Percentiles rank a stretch among this genome's conserved stretches.
These are phyloP conservation scores for Plantago elongata DNA, from an alignment of 257 asterid species.

Conservation along the genomic window DNA sequence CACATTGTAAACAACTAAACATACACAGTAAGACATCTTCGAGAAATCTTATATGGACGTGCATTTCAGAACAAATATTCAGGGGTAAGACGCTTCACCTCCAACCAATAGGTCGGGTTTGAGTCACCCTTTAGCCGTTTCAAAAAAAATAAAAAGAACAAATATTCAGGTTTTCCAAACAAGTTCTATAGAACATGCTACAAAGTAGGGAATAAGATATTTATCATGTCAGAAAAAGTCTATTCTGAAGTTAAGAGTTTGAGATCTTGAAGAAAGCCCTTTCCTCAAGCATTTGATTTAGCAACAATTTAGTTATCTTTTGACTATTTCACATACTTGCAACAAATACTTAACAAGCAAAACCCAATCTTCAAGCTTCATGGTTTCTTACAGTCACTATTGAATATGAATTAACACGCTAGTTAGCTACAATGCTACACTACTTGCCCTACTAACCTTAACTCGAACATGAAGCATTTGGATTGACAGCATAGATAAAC, in stretches of 20 bases:
- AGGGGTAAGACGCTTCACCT: no score
- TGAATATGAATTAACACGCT: background rate
- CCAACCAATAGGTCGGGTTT: no score
- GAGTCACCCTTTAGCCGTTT: no score
- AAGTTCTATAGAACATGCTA: no score
- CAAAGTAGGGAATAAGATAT: no score
- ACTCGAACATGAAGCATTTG: background rate
- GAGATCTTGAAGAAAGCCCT: background rate
- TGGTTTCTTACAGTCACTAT: background rate
- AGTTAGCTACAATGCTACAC: background rate
- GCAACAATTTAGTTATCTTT: conserved; percentile 6
- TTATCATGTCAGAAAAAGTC: no score
- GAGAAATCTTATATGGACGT: background rate
- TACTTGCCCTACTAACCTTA: background rate
- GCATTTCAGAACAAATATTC: background rate
- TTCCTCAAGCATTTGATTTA: conserved; percentile 2
- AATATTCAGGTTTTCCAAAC: background rate
- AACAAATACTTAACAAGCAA: background rate
- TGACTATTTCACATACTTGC: background rate
- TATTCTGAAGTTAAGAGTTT: no score
- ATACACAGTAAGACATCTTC: background rate
- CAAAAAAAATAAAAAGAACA: no score
- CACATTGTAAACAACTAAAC: background rate
- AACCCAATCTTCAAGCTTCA: background rate
- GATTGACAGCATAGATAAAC: conserved; percentile 1